Percentiles rank a stretch among this genome's conserved stretches.
Conservation (phyloP, 441 rosid genomes). For the Melastoma candidum region DNA sequence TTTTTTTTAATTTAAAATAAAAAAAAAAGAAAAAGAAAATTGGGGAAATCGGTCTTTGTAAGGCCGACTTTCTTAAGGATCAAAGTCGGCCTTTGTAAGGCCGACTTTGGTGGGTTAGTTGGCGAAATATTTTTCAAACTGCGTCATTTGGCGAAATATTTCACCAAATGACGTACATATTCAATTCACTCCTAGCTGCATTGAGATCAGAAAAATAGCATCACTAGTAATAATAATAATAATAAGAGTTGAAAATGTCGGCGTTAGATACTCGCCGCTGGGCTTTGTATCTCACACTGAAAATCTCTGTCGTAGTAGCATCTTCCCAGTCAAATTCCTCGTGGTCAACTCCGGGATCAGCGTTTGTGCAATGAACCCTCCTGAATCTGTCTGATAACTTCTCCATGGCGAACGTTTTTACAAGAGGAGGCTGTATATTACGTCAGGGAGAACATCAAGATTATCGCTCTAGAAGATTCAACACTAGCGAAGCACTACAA, state of each 20-base stretch:
- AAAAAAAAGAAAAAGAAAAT: no score
- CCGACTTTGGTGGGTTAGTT: no score
- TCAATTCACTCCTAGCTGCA: conserved; percentile 97
- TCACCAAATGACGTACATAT: no score
- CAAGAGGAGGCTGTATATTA: conserved; percentile 59
- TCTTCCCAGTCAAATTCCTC: conserved; percentile 85
- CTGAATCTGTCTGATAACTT: conserved; percentile 78
- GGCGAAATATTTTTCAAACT: no score
- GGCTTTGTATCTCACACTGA: conserved; percentile 32
- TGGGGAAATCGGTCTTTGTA: no score
- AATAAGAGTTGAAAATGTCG: no score
- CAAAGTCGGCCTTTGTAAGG: no score
- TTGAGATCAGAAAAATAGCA: conserved; percentile 3
- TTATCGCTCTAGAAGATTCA: conserved; percentile 5
- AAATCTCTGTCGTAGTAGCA: conserved; percentile 96
- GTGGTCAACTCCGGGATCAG: conserved; percentile 36
- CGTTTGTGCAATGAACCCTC: conserved; percentile 44
- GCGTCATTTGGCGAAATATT: no score
- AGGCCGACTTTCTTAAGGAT: no score
- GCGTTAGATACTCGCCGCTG: no score
- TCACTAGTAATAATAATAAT: not conserved
- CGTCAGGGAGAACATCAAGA: conserved; percentile 5
- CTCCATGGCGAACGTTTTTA: conserved; percentile 88
- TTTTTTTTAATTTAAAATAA: no score
- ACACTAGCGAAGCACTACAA: conserved; percentile 6